phyloP scores from a whole-genome alignment of 1,284 basidiomycete species.

The Sanghuangporus weigelae region DNA sequence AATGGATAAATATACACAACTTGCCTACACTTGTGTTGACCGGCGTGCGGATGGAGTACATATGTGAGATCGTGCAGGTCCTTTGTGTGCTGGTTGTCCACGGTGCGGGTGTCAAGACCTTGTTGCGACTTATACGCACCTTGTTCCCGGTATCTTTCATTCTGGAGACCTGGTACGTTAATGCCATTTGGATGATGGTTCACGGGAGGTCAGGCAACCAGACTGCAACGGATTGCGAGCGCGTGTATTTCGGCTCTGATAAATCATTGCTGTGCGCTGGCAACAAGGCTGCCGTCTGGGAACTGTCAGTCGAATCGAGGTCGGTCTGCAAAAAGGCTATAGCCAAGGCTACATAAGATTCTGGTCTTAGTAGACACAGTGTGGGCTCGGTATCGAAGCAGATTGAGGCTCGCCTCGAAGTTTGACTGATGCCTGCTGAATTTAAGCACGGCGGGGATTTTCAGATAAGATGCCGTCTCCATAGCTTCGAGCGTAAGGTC shows the following conservation, averaged over 20 bases:
- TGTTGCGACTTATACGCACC: neutral
- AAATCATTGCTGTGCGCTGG: conserved; percentile 1
- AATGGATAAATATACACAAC: neutral
- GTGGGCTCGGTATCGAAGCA: conserved; percentile 4
- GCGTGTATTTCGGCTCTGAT: neutral
- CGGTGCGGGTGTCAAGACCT: too few species aligned
- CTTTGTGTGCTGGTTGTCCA: too few species aligned
- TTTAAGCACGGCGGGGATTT: neutral
- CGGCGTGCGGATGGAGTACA: neutral
- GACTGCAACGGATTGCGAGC: neutral
- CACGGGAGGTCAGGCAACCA: neutral
- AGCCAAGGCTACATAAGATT: neutral
- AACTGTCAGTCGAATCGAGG: conserved; percentile 4
- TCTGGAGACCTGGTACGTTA: neutral
- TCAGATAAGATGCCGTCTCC: neutral
- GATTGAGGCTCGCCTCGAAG: neutral
- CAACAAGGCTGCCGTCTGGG: neutral
- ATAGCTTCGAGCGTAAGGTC: neutral
- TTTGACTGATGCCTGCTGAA: conserved; percentile 1
- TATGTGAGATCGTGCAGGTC: too few species aligned
- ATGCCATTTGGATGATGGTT: neutral
- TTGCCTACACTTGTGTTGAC: neutral
- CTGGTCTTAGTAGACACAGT: neutral
- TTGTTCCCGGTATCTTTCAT: conserved; percentile 6
- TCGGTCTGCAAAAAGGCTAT: conserved; percentile 8